Percentiles rank a stretch among this genome's conserved stretches.
phyloP scores from a whole-genome alignment of 495 filamentous ascomycete species.

The Penicillium odoratum region DNA sequence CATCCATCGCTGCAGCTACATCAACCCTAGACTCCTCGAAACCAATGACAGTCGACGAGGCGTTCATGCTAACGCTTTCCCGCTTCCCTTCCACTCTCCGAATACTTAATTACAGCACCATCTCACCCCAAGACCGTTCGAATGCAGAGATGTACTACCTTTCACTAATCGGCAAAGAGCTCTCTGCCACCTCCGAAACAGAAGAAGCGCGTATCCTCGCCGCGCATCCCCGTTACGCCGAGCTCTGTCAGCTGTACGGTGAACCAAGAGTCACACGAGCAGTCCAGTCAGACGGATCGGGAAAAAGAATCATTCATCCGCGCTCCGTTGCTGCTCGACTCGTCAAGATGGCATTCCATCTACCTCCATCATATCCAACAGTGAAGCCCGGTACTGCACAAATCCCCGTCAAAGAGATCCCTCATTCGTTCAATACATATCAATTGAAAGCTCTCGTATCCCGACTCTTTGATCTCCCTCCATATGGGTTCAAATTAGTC shows the following conservation, averaged over 20 bases:
- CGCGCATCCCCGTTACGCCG: slow-evolving; percentile 66
- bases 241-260: slow-evolving; percentile 73
- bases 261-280: slow-evolving; percentile 55
- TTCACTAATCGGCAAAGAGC: slow-evolving; percentile 70
- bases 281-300: slow-evolving; percentile 16
- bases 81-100: slow-evolving; percentile 63
- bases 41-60: slow-evolving; percentile 63
- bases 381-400: neutral
- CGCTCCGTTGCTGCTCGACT: slow-evolving; percentile 73
- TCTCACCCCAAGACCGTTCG: slow-evolving; percentile 68
- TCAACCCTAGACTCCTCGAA: slow-evolving; percentile 22
- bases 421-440: slow-evolving; percentile 76
- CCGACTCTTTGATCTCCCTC: slow-evolving; percentile 63
- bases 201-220: slow-evolving; percentile 54
- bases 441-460: slow-evolving; percentile 75
- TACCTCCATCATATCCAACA: neutral
- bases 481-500: slow-evolving; percentile 63
- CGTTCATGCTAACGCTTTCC: slow-evolving; percentile 85
- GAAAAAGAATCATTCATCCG: slow-evolving; percentile 49
- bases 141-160: slow-evolving; percentile 95
- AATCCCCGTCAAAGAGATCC: slow-evolving; percentile 56
- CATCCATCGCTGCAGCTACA: slow-evolving; percentile 29
- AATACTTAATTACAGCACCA: slow-evolving; percentile 74
- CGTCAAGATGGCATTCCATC: slow-evolving; percentile 62
- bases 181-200: slow-evolving; percentile 58